Evolutionary conservation across 1,284 basidiomycete genomes (phyloP).

Genomic region (Fomitopsis pinicola): DNA sequence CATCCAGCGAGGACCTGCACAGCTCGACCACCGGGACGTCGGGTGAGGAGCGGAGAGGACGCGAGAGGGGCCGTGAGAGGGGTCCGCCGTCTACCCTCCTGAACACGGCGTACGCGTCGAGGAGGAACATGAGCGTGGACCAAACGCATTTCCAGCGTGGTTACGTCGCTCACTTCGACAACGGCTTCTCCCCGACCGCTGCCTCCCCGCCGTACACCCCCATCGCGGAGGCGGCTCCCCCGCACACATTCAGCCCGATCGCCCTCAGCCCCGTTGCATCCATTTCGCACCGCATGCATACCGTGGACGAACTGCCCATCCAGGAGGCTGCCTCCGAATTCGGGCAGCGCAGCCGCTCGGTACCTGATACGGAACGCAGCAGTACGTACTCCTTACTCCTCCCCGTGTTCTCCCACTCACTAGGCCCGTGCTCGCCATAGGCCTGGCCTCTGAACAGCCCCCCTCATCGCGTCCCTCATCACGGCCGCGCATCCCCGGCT

Average conservation of each 20-base stretch:
- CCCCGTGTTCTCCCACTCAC: background rate
- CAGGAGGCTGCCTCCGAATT: conserved; percentile 16
- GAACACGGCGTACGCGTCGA: conserved; percentile 3
- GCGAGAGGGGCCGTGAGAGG: conserved; percentile 18
- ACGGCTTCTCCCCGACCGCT: conserved; percentile 19
- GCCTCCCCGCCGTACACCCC: conserved; percentile 21
- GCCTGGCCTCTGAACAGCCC: conserved; percentile 3
- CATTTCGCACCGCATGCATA: conserved; percentile 17
- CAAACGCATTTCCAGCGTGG: conserved; percentile 28
- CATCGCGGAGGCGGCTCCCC: conserved; percentile 17
- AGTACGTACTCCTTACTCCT: conserved; percentile 11
- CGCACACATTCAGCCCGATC: conserved; percentile 7
- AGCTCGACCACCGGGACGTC: background rate
- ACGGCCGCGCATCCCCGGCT: conserved; percentile 10
- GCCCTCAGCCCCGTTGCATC: conserved; percentile 16
- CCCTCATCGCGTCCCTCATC: conserved; percentile 4
- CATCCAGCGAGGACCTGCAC: conserved; percentile 18
- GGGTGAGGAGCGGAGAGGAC: conserved; percentile 15
- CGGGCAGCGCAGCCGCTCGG: conserved; percentile 10
- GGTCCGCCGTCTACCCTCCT: conserved; percentile 2
- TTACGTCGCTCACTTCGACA: conserved; percentile 23
- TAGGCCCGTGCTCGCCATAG: background rate
- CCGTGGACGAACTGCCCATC: conserved; percentile 17
- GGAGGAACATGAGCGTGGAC: conserved; percentile 32
- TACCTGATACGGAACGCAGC: conserved; percentile 16